phyloP scores from a whole-genome alignment of 768 basidiomycete genomes.

The Rhodotorula diobovata region DNA sequence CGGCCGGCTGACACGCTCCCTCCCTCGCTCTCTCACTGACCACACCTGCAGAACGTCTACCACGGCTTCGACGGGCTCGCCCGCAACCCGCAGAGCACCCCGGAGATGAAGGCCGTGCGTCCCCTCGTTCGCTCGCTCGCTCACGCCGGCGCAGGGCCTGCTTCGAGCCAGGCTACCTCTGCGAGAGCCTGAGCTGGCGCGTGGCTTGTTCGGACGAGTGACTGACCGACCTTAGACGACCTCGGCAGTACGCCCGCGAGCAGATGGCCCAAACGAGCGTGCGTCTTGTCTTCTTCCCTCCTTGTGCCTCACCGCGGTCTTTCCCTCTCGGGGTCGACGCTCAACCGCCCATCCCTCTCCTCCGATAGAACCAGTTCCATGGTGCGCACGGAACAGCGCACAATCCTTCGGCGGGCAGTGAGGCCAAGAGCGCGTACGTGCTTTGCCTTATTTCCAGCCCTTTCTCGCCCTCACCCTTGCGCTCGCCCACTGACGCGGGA shows the following conservation, averaged over 20 bases:
- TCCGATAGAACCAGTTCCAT: neutral
- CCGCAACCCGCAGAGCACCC: neutral
- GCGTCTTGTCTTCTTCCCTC: neutral
- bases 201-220: no score
- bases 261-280: neutral
- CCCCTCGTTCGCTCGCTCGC: no score
- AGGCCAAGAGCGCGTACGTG: neutral
- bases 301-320: neutral
- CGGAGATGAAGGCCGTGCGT: conserved; percentile 1
- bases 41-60: conserved; percentile 1
- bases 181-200: no score
- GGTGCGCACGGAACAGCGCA: neutral
- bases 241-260: neutral
- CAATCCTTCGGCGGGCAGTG: neutral
- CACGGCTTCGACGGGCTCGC: neutral
- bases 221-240: no score
- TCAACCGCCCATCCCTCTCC: neutral
- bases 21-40: neutral
- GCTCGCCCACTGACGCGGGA: no score
- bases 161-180: no score
- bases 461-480: no score
- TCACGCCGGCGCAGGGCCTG: no score
- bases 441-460: no score
- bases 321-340: no score
- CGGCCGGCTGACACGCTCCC: no score